phyloP scores from a whole-genome alignment of 1,284 basidiomycete genomes.

The Psilocybe mexicana region DNA sequence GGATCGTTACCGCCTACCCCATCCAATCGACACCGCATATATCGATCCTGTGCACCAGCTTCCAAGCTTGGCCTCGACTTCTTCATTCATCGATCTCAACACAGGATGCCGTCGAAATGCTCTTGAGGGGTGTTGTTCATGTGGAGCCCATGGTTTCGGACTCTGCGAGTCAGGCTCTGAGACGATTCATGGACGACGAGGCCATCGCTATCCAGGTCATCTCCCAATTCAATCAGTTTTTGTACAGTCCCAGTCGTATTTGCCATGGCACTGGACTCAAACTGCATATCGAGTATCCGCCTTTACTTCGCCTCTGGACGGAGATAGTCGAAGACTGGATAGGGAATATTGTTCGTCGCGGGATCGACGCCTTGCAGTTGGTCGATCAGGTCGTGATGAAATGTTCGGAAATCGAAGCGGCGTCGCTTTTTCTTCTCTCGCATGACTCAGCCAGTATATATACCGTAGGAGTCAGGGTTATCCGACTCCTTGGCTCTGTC shows the following conservation, averaged over 20 bases:
- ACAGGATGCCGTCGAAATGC: slow-evolving; percentile 74
- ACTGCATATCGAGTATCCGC: slow-evolving; percentile 64
- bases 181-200: slow-evolving; percentile 71
- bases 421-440: slow-evolving; percentile 79
- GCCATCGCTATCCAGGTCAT: slow-evolving; percentile 64
- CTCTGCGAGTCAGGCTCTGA: slow-evolving; percentile 69
- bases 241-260: slow-evolving; percentile 76
- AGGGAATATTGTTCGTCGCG: slow-evolving; percentile 42
- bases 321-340: slow-evolving; percentile 75
- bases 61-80: slow-evolving; percentile 86
- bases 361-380: slow-evolving; percentile 41
- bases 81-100: slow-evolving; percentile 59
- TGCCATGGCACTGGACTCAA: slow-evolving; percentile 66
- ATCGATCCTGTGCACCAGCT: slow-evolving; percentile 75
- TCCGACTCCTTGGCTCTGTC: slow-evolving; percentile 54
- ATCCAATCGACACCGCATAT: slow-evolving; percentile 65
- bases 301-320: slow-evolving; percentile 75
- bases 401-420: slow-evolving; percentile 68
- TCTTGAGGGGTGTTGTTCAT: slow-evolving; percentile 82
- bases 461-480: slow-evolving; percentile 57
- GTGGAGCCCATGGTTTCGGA: slow-evolving; percentile 78
- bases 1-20: slow-evolving; percentile 67
- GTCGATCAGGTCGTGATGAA: slow-evolving; percentile 45
- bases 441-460: slow-evolving; percentile 55
- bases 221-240: slow-evolving; percentile 69